Percentiles rank a stretch among this genome's conserved stretches.
phyloP scores from a whole-genome alignment of 495 filamentous ascomycete species.

The Aspergillus sparsus region DNA sequence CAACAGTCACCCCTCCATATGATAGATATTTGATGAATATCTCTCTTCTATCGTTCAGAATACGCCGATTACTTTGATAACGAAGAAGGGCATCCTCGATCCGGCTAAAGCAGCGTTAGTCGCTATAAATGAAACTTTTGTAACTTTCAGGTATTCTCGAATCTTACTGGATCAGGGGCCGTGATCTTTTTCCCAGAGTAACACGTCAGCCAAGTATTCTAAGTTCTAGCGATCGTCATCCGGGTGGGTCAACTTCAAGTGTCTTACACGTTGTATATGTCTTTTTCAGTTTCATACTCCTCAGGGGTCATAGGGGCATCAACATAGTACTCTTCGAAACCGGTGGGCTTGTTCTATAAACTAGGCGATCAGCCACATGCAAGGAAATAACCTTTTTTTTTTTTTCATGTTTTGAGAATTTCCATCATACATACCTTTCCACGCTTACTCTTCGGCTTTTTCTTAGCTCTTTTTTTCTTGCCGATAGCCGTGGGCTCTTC shows the following conservation, averaged over 20 bases:
- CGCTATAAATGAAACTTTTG: background rate
- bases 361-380: slow-evolving; percentile 9
- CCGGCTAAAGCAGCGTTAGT: slow-evolving; percentile 52
- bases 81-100: slow-evolving; percentile 85
- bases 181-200: slow-evolving; percentile 31
- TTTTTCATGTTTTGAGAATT: background rate
- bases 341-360: slow-evolving; percentile 51
- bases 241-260: background rate
- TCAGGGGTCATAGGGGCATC: slow-evolving; percentile 75
- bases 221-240: slow-evolving; percentile 9
- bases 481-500: too few species aligned
- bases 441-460: slow-evolving; percentile 48
- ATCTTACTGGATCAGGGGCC: slow-evolving; percentile 44
- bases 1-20: slow-evolving; percentile 77
- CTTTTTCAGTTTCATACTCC: slow-evolving; percentile 60
- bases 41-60: slow-evolving; percentile 58
- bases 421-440: slow-evolving; percentile 34
- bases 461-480: slow-evolving; percentile 38
- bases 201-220: slow-evolving; percentile 21
- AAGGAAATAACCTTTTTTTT: background rate
- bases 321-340: slow-evolving; percentile 71
- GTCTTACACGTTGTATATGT: slow-evolving; percentile 57
- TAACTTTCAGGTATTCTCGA: background rate
- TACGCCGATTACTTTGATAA: slow-evolving; percentile 71
- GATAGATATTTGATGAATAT: slow-evolving; percentile 78